Conservation (phyloP, 2,329 filamentous ascomycete genomes). For the Coniochaeta hoffmannii region DNA sequence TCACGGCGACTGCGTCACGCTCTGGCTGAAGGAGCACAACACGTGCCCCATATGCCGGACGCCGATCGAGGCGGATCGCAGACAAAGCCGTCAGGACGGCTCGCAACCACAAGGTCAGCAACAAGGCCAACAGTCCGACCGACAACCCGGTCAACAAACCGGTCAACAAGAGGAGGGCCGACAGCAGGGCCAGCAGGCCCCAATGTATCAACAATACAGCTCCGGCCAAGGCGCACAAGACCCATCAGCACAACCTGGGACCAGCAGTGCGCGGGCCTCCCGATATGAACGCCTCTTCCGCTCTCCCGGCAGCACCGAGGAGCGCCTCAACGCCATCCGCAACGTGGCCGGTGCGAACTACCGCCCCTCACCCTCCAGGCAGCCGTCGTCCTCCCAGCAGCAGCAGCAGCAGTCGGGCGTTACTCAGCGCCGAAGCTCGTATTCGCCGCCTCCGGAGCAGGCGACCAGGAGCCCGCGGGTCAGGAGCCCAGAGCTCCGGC, state of each 20-base stretch:
- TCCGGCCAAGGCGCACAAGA: not conserved
- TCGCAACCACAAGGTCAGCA: conserved; percentile 9
- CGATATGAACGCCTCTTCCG: conserved; percentile 6
- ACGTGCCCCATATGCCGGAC: conserved; percentile 80
- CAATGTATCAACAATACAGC: not conserved
- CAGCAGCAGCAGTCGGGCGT: not conserved
- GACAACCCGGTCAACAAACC: not conserved
- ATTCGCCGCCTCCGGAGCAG: not conserved
- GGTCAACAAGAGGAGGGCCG: not conserved
- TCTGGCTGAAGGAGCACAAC: conserved; percentile 86
- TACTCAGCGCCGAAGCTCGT: not conserved
- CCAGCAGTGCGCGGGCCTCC: too few relatives aligned
- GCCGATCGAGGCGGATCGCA: conserved; percentile 33
- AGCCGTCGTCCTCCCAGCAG: not conserved
- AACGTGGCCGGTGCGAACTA: conserved; percentile 7
- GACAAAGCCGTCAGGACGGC: conserved; percentile 3
- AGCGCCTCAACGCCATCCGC: conserved; percentile 18
- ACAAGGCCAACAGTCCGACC: conserved; percentile 1
- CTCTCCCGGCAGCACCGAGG: conserved; percentile 12
- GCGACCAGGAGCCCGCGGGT: not conserved
- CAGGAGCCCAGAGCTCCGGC: not conserved
- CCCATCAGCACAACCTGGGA: not conserved
- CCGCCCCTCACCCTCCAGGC: not conserved
- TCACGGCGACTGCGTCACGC: conserved; percentile 70
- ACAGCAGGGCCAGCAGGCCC: not conserved